These are phyloP conservation scores for Pichia nanzhaoensis DNA, from an alignment of 805 yeast genomes.

Conservation along the genomic window DNA sequence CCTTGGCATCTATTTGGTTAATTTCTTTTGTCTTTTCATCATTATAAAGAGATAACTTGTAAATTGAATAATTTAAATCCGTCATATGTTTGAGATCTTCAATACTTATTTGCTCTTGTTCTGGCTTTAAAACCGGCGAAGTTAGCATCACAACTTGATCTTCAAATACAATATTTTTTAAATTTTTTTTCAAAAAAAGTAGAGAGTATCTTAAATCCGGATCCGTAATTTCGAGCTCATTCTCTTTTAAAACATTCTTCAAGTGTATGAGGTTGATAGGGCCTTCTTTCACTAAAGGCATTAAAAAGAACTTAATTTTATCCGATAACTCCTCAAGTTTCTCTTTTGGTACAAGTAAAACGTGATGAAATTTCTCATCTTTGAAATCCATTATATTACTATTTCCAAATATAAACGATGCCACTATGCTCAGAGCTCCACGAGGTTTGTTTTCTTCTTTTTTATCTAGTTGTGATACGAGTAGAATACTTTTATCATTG, in stretches of 20 bases:
- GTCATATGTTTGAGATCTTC: slow-evolving; percentile 22
- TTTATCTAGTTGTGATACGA: not conserved
- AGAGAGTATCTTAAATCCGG: not conserved
- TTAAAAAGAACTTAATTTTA: not conserved
- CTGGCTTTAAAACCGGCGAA: not conserved
- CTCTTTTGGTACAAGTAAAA: not conserved
- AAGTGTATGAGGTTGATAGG: slow-evolving; percentile 3
- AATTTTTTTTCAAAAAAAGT: not conserved
- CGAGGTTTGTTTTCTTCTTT: not conserved
- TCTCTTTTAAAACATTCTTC: not conserved
- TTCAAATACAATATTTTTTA: not conserved
- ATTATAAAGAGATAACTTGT: slow-evolving; percentile 17
- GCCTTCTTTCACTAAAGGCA: not conserved
- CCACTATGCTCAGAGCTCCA: not conserved
- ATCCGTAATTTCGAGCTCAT: not conserved
- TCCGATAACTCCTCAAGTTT: not conserved
- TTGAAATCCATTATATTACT: not conserved
- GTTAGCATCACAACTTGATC: slow-evolving; percentile 2
- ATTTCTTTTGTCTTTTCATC: slow-evolving; percentile 13
- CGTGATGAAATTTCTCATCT: not conserved
- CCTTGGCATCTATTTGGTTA: slow-evolving; percentile 5
- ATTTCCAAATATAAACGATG: slow-evolving; percentile 1
- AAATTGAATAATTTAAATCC: slow-evolving; percentile 25
- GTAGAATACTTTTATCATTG: not conserved
- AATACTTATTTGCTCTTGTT: slow-evolving; percentile 2